Evolutionary conservation across 1,139 yeast species (phyloP), one percentile per base, ranked within the genome.

Genomic region (Suhomyces taliae): DNA sequence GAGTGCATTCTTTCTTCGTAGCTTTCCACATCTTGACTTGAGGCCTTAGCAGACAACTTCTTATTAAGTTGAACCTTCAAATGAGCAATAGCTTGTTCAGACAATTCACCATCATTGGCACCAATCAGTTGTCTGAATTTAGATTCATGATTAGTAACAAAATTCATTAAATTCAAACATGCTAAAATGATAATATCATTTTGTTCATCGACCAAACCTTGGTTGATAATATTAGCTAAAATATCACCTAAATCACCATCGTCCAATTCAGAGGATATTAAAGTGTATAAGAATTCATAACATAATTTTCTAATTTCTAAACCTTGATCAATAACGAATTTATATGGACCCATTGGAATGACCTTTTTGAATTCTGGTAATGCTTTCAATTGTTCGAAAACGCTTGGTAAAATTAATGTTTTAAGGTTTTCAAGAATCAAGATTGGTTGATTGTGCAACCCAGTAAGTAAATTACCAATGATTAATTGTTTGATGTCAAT

Each of bases 341-440:
- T 87, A 70, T 87, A 88, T 0, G 96, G 96, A 0, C 97, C 97
- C 83, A 90, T 87, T 40, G 85, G 87, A 36, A 89, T 85, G 10
- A 76, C 69, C 47, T 84, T 83, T 43, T 87, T 80, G 56, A 83
- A 83, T 44, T 77, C 76, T 27, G 74, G 74, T 53, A 79, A 81
- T 2, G 85, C 73, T 12, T 67, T 68, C 36, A 89, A 73, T 57
- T 87, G 90, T 14, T 70, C 71, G 54, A 76, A 78, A 6, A 87
- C 66, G 2, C 67, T 61, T 0, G 86, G 83, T 37, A 86, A 63
- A 8, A 61, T 55, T 14, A 48, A 49, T 3, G 42, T 33, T 4
- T 48, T 43, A 8, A 56, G 51, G 24, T 50, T 47, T 3, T 54
- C 52, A 36, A 55, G 49, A 11, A 56, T 45, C 12, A 54, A 39